Evolutionary conservation across 768 basidiomycete species (phyloP).

Genomic region (Trametes punicea): DNA sequence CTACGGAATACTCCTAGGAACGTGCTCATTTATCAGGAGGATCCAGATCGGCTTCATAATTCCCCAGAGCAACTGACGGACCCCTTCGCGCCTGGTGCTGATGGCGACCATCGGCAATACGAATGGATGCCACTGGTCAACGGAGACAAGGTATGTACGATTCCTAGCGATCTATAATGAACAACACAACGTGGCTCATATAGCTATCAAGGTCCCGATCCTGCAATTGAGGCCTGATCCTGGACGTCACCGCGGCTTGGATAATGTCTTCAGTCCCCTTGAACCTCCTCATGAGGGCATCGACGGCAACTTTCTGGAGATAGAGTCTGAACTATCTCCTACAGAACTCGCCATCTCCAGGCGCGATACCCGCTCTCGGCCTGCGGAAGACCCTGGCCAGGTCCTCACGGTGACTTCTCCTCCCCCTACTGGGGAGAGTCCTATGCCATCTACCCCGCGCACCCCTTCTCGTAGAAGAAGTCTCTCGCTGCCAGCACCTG

Average conservation of each 20-base stretch:
- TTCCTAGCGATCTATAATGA: not conserved
- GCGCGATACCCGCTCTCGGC: not conserved
- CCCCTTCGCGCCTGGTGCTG: conserved; percentile 3
- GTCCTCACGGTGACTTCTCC: conserved; percentile 11
- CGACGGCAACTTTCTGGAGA: conserved; percentile 10
- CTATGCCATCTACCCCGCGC: conserved; percentile 10
- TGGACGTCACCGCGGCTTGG: not conserved
- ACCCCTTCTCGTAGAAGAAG: conserved; percentile 16
- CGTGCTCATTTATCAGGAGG: conserved; percentile 6
- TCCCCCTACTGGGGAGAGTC: conserved; percentile 9
- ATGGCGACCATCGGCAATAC: conserved; percentile 9
- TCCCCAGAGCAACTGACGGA: conserved; percentile 13
- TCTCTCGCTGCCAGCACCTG: conserved; percentile 9
- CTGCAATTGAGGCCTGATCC: conserved; percentile 6
- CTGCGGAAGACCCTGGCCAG: not conserved
- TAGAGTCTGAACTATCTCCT: conserved; percentile 16
- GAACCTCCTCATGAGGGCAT: conserved; percentile 21
- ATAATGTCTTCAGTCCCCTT: conserved; percentile 15
- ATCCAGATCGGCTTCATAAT: not conserved
- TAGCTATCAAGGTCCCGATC: conserved; percentile 7
- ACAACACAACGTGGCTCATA: not conserved
- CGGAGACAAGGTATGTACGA: conserved; percentile 25
- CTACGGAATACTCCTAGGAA: conserved; percentile 28
- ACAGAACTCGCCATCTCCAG: not conserved
- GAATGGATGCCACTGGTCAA: conserved; percentile 24